Base-by-base conservation (phyloP, 208 protist genomes). In the Trypanosoma platydactyli region DNA sequence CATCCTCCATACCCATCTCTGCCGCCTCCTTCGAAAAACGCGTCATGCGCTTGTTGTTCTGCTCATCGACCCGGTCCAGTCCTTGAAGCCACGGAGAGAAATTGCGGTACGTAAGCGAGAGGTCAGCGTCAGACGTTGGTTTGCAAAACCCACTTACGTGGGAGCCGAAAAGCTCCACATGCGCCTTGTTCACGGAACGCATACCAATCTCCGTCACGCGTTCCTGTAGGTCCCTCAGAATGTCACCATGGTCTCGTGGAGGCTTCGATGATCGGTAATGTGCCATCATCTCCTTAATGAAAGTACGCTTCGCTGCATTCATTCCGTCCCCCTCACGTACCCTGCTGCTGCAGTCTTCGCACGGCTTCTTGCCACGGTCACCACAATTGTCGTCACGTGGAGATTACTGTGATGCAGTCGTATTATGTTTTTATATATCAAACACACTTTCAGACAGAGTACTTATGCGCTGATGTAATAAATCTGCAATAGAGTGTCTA, bases 101-200 rank as follows among this genome's bases (percentile, higher is more conserved):
- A 59, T 93, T 94, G 44, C 88, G 85, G 59, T 89, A 94, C 42
- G 86, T 94, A 6, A 96, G 70, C 0, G 91, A 96, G 48, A 96
- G 55, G 67, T 96, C 91, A 0, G 81, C 84, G 58, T 96, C 91
- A 16, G 81, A 85, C 46, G 74, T 75, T 0, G 83, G 76, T 57
- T 84, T 88, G 62, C 86, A 91, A 68, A 96, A 96, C 18, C 91
- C 86, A 42, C 74, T 93, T 11, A 86, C 84, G 27, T 91, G 84
- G 0, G 91, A 96, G 12, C 91, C 91, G 53, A 96, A 94, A 15
- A 91, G 68, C 64, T 89, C 79, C 40, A 96, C 68, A 52, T 85
- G 73, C 12, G 75, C 82, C 62, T 96, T 96, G 77, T 96, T 96
- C 13, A 92, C 91, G 42, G 79, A 83, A 11, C 73, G 80, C 35